Evolutionary conservation across 31 red algal genomes (phyloP).

Genomic region (Asparagopsis taxiformis): DNA sequence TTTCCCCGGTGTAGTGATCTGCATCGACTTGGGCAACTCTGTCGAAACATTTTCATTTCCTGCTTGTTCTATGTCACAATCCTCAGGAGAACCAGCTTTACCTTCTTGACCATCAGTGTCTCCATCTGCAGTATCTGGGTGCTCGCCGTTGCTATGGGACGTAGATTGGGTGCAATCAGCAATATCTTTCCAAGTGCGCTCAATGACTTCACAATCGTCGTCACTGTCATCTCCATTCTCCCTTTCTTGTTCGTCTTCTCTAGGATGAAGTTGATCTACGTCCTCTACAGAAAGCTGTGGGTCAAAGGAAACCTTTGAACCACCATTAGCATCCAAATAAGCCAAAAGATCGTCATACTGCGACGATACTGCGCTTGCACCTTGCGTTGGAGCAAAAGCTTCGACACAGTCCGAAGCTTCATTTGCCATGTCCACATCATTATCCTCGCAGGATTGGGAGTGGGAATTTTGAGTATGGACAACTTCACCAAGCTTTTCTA

Average conservation of each 20-base stretch:
- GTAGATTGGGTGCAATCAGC: not conserved
- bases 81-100: not conserved
- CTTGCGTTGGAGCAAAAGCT: not conserved
- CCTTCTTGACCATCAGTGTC: not conserved
- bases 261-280: constrained; percentile 9
- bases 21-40: not conserved
- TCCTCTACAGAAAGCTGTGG: constrained; percentile 23
- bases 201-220: constrained; percentile 11
- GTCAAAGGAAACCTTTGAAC: constrained; percentile 18
- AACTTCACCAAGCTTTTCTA: constrained; percentile 20
- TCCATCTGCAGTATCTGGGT: too few relatives aligned
- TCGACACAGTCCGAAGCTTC: not conserved
- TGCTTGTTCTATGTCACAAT: not conserved
- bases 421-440: not conserved
- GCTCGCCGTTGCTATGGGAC: not conserved
- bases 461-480: not conserved
- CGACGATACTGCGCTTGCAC: not conserved
- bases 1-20: not conserved
- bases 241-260: constrained; percentile 10
- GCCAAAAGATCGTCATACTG: not conserved
- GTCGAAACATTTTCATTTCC: not conserved
- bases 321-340: constrained; percentile 1
- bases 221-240: constrained; percentile 9
- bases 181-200: not conserved
- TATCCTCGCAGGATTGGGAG: not conserved